phyloP scores from a whole-genome alignment of 2,329 filamentous ascomycete genomes.

The Cadophora malorum region DNA sequence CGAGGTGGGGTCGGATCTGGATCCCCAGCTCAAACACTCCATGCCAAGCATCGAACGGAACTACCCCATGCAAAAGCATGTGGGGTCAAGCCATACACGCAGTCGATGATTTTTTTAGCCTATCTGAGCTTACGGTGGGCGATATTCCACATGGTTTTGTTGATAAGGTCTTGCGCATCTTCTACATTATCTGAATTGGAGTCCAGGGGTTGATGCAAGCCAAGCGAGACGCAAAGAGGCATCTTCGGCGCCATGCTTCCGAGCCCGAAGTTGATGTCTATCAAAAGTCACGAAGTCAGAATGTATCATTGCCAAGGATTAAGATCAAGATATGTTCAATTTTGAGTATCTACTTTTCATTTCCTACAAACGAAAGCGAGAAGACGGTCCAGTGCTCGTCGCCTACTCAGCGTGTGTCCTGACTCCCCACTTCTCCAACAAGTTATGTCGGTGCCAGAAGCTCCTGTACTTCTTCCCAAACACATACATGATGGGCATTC shows the following conservation, averaged over 20 bases:
- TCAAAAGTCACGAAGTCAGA: background rate
- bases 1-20: slow-evolving; percentile 13
- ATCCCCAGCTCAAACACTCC: background rate
- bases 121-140: slow-evolving; percentile 9
- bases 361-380: background rate
- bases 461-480: slow-evolving; percentile 44
- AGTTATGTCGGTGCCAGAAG: slow-evolving; percentile 32
- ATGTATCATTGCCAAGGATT: background rate
- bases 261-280: background rate
- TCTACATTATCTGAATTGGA: background rate
- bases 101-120: background rate
- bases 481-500: slow-evolving; percentile 41
- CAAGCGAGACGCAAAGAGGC: slow-evolving; percentile 2
- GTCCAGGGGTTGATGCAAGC: slow-evolving; percentile 10
- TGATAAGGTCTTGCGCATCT: background rate
- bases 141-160: background rate
- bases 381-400: background rate
- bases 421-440: slow-evolving; percentile 31
- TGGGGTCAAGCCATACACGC: background rate
- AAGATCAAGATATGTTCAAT: background rate
- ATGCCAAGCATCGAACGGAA: background rate
- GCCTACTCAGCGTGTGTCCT: slow-evolving; percentile 31
- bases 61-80: background rate
- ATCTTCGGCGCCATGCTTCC: slow-evolving; percentile 15
- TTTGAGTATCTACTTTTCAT: background rate